Percentiles rank a stretch among this genome's conserved stretches.
Conservation (phyloP, 1,139 yeast genomes). For the Kodamaea ohmeri region DNA sequence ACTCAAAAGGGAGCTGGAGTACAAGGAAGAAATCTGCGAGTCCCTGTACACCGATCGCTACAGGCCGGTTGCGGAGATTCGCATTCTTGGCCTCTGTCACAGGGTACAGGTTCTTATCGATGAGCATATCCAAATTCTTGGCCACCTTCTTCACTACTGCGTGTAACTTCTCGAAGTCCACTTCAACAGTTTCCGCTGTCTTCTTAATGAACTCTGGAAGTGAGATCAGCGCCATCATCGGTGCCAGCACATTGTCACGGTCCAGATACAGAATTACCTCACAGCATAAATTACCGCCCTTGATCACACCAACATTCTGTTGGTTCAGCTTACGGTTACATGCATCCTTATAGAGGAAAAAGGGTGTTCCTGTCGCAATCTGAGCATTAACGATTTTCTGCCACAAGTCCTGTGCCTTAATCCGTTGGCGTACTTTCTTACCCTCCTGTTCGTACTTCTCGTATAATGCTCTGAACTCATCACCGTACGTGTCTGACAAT, state of each 20-base stretch:
- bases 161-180: constrained; percentile 71
- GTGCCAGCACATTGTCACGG: constrained; percentile 52
- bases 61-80: constrained; percentile 77
- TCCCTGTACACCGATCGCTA: constrained; percentile 89
- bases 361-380: constrained; percentile 61
- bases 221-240: constrained; percentile 13
- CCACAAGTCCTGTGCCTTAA: constrained; percentile 57
- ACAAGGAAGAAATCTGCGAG: constrained; percentile 81
- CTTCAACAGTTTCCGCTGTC: constrained; percentile 45
- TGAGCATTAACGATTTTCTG: constrained; percentile 52
- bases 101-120: constrained; percentile 79
- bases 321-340: constrained; percentile 55
- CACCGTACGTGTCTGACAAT: constrained; percentile 48
- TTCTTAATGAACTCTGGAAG: constrained; percentile 14
- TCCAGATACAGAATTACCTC: constrained; percentile 57
- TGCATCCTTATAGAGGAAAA: constrained; percentile 56
- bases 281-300: constrained; percentile 58
- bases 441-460: constrained; percentile 42
- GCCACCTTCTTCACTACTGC: constrained; percentile 71
- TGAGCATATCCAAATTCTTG: constrained; percentile 70
- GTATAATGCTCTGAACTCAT: constrained; percentile 46
- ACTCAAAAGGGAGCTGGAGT: constrained; percentile 77
- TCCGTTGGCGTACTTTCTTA: constrained; percentile 33
- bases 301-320: constrained; percentile 53
- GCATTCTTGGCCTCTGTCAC: constrained; percentile 66